These are phyloP conservation scores for Lepraria neglecta DNA, from an alignment of 495 filamentous ascomycete genomes.

Conservation along the genomic window DNA sequence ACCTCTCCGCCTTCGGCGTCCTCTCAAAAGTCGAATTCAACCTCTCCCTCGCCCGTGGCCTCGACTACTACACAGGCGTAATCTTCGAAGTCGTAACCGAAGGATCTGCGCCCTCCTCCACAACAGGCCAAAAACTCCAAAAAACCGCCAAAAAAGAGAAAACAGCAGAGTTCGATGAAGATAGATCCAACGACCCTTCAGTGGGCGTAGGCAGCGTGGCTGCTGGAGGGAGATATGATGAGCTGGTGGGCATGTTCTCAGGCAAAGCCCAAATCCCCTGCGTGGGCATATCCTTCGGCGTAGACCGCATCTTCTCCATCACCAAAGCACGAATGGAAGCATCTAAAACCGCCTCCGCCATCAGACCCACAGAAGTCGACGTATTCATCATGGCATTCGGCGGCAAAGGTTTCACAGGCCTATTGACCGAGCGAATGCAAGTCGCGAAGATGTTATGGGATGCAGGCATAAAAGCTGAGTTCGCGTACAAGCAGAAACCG, in stretches of 20 bases:
- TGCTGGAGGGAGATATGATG: conserved; percentile 88
- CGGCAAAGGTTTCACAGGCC: conserved; percentile 75
- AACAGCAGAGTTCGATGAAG: conserved; percentile 58
- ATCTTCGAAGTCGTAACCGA: conserved; percentile 91
- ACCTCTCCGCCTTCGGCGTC: conserved; percentile 69
- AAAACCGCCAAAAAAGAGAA: conserved; percentile 54
- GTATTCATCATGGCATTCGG: conserved; percentile 92
- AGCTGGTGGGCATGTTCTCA: conserved; percentile 87
- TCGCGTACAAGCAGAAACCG: conserved; percentile 72
- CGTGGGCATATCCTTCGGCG: conserved; percentile 89
- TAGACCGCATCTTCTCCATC: conserved; percentile 92
- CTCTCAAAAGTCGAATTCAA: conserved; percentile 72
- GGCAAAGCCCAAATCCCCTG: conserved; percentile 82
- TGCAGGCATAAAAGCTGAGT: conserved; percentile 76
- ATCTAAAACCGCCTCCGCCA: conserved; percentile 42
- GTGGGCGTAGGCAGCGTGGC: conserved; percentile 82
- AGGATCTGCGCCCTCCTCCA: conserved; percentile 60
- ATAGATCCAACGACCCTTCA: conserved; percentile 74
- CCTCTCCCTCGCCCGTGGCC: conserved; percentile 71
- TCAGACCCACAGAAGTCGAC: conserved; percentile 71
- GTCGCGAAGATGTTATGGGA: conserved; percentile 69
- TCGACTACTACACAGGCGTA: conserved; percentile 92
- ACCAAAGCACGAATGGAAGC: conserved; percentile 67
- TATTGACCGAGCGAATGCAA: conserved; percentile 74
- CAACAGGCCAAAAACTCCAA: conserved; percentile 42